Evolutionary conservation across 768 basidiomycete genomes (phyloP).

Genomic region (Lentinula lateritia): DNA sequence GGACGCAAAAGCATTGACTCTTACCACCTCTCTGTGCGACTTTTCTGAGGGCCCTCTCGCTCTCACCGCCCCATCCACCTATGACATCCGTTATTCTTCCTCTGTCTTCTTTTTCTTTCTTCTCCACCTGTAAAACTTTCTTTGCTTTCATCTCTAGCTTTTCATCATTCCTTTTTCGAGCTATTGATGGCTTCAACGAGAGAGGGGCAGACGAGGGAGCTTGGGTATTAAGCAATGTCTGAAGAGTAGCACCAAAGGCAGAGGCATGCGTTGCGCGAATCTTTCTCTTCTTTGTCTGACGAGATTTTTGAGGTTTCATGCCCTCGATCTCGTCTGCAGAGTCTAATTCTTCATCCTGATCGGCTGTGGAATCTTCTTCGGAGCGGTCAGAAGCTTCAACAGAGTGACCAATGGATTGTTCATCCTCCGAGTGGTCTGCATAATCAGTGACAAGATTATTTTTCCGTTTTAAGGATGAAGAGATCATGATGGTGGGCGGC

Average conservation of each 20-base stretch:
- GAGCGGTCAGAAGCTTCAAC: slow-evolving; percentile 15
- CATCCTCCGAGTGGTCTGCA: slow-evolving; percentile 11
- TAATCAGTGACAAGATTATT: slow-evolving; percentile 27
- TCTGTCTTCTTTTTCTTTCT: slow-evolving; percentile 69
- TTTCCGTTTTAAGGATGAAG: slow-evolving; percentile 36
- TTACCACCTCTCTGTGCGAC: slow-evolving; percentile 82
- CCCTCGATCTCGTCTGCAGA: slow-evolving; percentile 63
- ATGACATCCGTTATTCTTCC: slow-evolving; percentile 65
- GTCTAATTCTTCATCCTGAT: slow-evolving; percentile 28
- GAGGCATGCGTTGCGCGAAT: slow-evolving; percentile 70
- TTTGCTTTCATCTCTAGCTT: slow-evolving; percentile 70
- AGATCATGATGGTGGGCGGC: slow-evolving; percentile 1
- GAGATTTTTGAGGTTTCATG: slow-evolving; percentile 58
- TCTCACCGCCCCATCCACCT: slow-evolving; percentile 86
- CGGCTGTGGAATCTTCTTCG: slow-evolving; percentile 21
- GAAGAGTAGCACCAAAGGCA: slow-evolving; percentile 70
- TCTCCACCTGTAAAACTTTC: slow-evolving; percentile 65
- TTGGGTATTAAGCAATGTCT: slow-evolving; percentile 66
- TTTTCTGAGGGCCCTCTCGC: slow-evolving; percentile 72
- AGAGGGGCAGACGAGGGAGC: slow-evolving; percentile 67
- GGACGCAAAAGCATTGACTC: slow-evolving; percentile 13
- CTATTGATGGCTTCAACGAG: slow-evolving; percentile 72
- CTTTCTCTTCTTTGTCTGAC: slow-evolving; percentile 79
- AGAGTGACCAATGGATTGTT: neutral
- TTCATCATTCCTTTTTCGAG: slow-evolving; percentile 65